Conservation (phyloP, 2,329 filamentous ascomycete species). For the Elsinoe batatas region DNA sequence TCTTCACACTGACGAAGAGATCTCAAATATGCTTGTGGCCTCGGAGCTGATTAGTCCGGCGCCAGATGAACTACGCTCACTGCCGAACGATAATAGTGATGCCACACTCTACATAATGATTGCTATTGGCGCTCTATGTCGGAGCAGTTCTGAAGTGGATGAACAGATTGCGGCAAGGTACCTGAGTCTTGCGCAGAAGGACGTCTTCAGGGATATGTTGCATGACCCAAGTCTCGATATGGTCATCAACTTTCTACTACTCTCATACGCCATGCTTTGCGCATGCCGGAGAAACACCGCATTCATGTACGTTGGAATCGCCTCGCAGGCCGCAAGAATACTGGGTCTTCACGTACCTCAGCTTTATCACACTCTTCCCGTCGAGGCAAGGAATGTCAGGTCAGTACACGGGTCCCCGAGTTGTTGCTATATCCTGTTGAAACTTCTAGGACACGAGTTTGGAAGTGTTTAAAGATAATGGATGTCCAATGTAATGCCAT, state of each 20-base stretch:
- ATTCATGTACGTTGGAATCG: constrained; percentile 54
- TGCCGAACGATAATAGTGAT: constrained; percentile 28
- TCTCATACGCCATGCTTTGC: constrained; percentile 51
- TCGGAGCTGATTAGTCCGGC: neutral
- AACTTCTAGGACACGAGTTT: constrained; percentile 30
- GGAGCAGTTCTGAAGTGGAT: neutral
- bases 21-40: neutral
- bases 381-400: constrained; percentile 14
- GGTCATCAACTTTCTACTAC: constrained; percentile 44
- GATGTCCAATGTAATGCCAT: constrained; percentile 41
- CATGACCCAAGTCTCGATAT: constrained; percentile 46
- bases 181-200: constrained; percentile 40
- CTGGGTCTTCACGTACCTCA: constrained; percentile 42
- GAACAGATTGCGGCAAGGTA: constrained; percentile 27
- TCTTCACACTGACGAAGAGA: constrained; percentile 25
- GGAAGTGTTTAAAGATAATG: constrained; percentile 40
- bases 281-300: constrained; percentile 50
- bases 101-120: constrained; percentile 31
- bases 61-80: constrained; percentile 17
- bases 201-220: constrained; percentile 42
- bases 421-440: neutral
- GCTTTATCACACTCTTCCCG: constrained; percentile 11
- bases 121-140: constrained; percentile 45
- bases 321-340: constrained; percentile 47
- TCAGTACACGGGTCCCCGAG: neutral